phyloP scores from a whole-genome alignment of 2,329 filamentous ascomycete genomes.

The Endoconidiophora polonica region DNA sequence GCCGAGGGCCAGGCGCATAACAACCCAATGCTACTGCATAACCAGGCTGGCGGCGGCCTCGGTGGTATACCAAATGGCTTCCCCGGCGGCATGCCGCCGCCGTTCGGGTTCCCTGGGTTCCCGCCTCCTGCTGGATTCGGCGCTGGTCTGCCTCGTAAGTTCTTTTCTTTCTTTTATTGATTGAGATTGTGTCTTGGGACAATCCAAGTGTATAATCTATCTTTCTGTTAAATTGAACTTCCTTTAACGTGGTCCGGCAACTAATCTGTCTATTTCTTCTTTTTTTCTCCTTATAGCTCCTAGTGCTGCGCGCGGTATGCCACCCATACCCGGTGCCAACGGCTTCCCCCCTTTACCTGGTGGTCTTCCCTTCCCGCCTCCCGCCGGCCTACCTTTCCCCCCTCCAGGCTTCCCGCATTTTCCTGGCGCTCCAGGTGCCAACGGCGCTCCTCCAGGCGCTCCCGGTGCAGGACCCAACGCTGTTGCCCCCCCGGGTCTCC shows the following conservation, averaged over 20 bases:
- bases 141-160: conserved; percentile 32
- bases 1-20: conserved; percentile 77
- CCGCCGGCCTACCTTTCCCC: conserved; percentile 19
- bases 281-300: conserved; percentile 26
- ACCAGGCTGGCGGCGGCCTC: conserved; percentile 40
- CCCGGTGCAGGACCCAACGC: conserved; percentile 18
- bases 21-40: conserved; percentile 67
- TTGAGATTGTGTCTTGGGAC: no score
- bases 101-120: conserved; percentile 16
- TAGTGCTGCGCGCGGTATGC: conserved; percentile 33
- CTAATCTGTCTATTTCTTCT: background rate
- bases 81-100: conserved; percentile 24
- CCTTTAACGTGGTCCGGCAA: no score
- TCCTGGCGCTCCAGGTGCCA: conserved; percentile 10
- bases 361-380: conserved; percentile 28
- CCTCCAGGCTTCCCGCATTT: conserved; percentile 12
- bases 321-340: conserved; percentile 26
- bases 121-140: conserved; percentile 24
- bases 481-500: conserved; percentile 17
- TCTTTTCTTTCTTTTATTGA: no score
- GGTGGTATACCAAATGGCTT: conserved; percentile 14
- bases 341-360: conserved; percentile 24
- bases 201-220: no score
- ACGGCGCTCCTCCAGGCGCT: conserved; percentile 23
- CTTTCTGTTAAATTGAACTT: no score